Percentiles rank a stretch among this genome's conserved stretches.
Evolutionary conservation across 192 early-diverging fungal species (phyloP).

Genomic region (Backusella tuberculispora): DNA sequence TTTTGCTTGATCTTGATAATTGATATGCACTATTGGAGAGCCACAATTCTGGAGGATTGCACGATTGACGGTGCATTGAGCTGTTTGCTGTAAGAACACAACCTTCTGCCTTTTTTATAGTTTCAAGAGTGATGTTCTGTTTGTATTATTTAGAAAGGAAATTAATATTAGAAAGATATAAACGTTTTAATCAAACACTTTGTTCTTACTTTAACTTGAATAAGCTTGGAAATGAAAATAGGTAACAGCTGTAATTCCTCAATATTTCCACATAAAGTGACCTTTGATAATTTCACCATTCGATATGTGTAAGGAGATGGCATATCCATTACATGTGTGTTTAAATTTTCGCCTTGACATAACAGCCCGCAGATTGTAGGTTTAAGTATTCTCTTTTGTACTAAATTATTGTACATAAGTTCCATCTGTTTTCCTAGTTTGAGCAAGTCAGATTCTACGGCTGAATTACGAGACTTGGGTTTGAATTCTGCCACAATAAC

Average conservation of each 20-base stretch:
- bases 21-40: constrained; percentile 5
- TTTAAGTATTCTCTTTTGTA: neutral
- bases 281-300: constrained; percentile 12
- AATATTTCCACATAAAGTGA: constrained; percentile 6
- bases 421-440: constrained; percentile 16
- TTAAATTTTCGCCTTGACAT: neutral
- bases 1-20: constrained; percentile 20
- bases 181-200: constrained; percentile 16
- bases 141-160: constrained; percentile 19
- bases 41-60: neutral
- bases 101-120: constrained; percentile 9
- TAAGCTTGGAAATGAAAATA: constrained; percentile 12
- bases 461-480: neutral
- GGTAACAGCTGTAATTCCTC: constrained; percentile 3
- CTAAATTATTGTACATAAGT: neutral
- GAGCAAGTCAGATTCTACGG: constrained; percentile 1
- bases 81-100: neutral
- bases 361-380: neutral
- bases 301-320: neutral
- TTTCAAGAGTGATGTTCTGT: constrained; percentile 14
- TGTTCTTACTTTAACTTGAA: constrained; percentile 17
- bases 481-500: constrained; percentile 6
- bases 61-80: constrained; percentile 14
- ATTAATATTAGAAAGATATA: constrained; percentile 18
- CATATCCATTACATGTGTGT: constrained; percentile 4